Conservation (phyloP, 192 early-diverging fungal genomes). For the Backusella tuberculispora region DNA sequence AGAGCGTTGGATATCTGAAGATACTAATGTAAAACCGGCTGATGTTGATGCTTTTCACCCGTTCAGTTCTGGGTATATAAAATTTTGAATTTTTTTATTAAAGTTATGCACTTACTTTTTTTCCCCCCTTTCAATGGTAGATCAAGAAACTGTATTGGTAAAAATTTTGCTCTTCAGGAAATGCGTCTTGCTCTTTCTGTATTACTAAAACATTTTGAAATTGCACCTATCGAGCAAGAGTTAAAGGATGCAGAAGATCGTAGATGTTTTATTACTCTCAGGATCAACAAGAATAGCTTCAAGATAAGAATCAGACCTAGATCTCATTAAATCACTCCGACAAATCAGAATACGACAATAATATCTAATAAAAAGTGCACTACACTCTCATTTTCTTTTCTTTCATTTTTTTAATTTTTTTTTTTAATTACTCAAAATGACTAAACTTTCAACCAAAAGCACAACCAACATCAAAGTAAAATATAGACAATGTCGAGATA, state of each 20-base stretch:
- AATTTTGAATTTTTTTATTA: constrained; percentile 6
- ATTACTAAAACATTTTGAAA: constrained; percentile 46
- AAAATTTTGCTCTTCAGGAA: constrained; percentile 53
- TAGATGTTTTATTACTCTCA: constrained; percentile 20
- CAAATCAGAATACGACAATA: too few relatives aligned
- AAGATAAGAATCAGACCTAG: neutral
- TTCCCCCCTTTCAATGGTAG: constrained; percentile 28
- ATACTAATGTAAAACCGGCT: constrained; percentile 24
- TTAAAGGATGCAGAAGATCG: constrained; percentile 21
- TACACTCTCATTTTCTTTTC: too few relatives aligned
- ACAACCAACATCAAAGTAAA: too few relatives aligned
- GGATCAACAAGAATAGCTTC: neutral
- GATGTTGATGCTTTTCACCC: constrained; percentile 48
- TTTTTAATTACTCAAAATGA: too few relatives aligned
- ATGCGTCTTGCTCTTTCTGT: constrained; percentile 47
- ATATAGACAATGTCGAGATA: too few relatives aligned
- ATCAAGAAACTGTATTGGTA: constrained; percentile 50
- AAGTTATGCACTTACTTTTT: neutral
- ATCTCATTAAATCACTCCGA: neutral
- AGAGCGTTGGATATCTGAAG: constrained; percentile 50
- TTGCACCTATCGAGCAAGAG: constrained; percentile 40
- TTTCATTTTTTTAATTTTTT: too few relatives aligned
- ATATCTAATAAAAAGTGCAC: too few relatives aligned
- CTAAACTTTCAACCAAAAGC: too few relatives aligned
- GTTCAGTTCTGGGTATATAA: constrained; percentile 47